A percentile compares a stretch with the other conserved stretches of the same genome.
These are phyloP conservation scores for Ramalina intermedia DNA, from an alignment of 495 filamentous ascomycete species.

Conservation along the genomic window DNA sequence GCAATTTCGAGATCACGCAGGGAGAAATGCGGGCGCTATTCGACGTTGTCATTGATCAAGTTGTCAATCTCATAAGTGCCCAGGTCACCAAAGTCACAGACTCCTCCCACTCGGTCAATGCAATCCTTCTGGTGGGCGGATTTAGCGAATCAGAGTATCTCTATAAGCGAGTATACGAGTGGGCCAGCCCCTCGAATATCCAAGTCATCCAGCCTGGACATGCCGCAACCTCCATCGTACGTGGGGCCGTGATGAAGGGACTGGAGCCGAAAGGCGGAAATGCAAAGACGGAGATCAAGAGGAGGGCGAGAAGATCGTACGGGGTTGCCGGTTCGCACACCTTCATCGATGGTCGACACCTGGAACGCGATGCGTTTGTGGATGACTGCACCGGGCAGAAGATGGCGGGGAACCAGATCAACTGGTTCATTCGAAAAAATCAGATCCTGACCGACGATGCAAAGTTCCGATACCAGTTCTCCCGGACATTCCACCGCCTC, in stretches of 20 bases:
- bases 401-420: conserved; percentile 7
- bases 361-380: neutral
- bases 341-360: conserved; percentile 2
- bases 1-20: conserved; percentile 8
- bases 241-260: conserved; percentile 1
- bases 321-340: neutral
- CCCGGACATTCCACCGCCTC: neutral
- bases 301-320: neutral
- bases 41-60: conserved; percentile 41
- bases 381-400: conserved; percentile 1
- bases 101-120: conserved; percentile 24
- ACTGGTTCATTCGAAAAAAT: conserved; percentile 7
- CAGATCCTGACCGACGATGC: conserved; percentile 2
- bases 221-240: neutral
- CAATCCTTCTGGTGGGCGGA: conserved; percentile 54
- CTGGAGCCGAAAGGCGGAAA: neutral
- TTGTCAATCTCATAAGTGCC: conserved; percentile 42
- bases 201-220: neutral
- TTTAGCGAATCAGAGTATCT: conserved; percentile 54
- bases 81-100: conserved; percentile 32
- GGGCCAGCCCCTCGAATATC: neutral
- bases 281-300: neutral
- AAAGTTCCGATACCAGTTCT: conserved; percentile 1
- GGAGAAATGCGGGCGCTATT: conserved; percentile 36
- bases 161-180: conserved; percentile 34